Base-by-base conservation (phyloP, 2,329 filamentous ascomycete species). In the Aspergillus versicolor region DNA sequence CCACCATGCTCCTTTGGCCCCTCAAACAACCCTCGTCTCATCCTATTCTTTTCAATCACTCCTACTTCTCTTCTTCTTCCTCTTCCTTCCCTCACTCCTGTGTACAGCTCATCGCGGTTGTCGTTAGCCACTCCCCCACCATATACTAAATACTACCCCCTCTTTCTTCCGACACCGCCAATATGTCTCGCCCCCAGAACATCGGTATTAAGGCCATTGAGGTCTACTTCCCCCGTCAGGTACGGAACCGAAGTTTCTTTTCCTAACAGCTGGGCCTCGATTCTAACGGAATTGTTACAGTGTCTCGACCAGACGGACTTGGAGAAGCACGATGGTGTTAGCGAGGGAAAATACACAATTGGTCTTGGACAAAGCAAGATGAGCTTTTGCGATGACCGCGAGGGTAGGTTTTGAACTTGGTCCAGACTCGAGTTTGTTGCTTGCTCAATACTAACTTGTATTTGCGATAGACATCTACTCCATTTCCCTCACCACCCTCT, bases 181-280 rank as follows among this genome's bases (percentile, higher is more conserved):
- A 63, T 65, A 92, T 92, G 89, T 84, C 88, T 67, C 88, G 89
- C 78, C 89, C 90, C 64, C 86, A 92, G 77, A 93, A 93, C 80
- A 88, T 94, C 77, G 90, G 90, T 84, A 92, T 94, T 75, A 93
- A 94, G 82, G 90, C 89, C 88, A 90, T 94, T 77, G 90, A 94
- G 76, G 85, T 94, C 73, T 94, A 94, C 78, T 90, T 91, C 73
- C 90, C 90, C 64, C 89, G 83, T 76, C 90, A 93, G 86, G 90
- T 93, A 78, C 63, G 86, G 78, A n/a, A 4, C 40, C 21, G 7
- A 6, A 22, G 11, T 21, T 8, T 15, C 24, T 19, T 41, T 21
- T 24, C 37, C n/a, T 21, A 21, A 5, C 37, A 27, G 43, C 12
- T 32, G n/a, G 43, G 41, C 32, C 40, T 61, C 15, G 40, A 42